Evolutionary conservation across 148 eudicot species (phyloP).

Genomic region (Camellia lanceoleosa): DNA sequence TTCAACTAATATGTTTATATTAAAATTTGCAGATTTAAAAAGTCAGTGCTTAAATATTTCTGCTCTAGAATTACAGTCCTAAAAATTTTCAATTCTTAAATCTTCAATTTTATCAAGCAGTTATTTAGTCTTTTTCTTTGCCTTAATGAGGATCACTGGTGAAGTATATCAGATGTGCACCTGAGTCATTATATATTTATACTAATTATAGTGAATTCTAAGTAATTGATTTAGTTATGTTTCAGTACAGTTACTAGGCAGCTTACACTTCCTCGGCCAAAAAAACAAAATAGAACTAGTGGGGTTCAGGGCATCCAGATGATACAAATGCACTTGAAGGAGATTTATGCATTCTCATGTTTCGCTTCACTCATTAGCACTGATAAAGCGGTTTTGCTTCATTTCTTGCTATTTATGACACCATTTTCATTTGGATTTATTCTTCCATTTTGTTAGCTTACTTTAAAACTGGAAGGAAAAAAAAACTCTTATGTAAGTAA

Average conservation of each 20-base stretch:
- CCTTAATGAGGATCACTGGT: not conserved
- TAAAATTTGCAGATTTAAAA: not conserved
- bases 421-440: not conserved
- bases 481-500: not conserved
- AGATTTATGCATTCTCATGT: conserved; percentile 80
- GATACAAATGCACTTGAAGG: conserved; percentile 39
- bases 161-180: not conserved
- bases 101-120: not conserved
- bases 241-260: conserved; percentile 97
- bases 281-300: conserved; percentile 31
- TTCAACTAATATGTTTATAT: not conserved
- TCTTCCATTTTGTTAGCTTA: conserved; percentile 10
- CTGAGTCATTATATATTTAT: not conserved
- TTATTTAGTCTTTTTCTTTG: not conserved
- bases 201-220: not conserved
- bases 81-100: not conserved
- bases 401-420: conserved; percentile 1
- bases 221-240: not conserved
- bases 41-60: too few species aligned
- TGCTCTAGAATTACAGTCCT: too few species aligned
- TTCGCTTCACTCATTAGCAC: conserved; percentile 83
- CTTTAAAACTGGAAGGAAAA: not conserved
- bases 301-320: conserved; percentile 23
- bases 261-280: conserved; percentile 60
- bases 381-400: conserved; percentile 63